Base-by-base conservation (phyloP, 2,329 filamentous ascomycete species). In the Emericellopsis atlantica region DNA sequence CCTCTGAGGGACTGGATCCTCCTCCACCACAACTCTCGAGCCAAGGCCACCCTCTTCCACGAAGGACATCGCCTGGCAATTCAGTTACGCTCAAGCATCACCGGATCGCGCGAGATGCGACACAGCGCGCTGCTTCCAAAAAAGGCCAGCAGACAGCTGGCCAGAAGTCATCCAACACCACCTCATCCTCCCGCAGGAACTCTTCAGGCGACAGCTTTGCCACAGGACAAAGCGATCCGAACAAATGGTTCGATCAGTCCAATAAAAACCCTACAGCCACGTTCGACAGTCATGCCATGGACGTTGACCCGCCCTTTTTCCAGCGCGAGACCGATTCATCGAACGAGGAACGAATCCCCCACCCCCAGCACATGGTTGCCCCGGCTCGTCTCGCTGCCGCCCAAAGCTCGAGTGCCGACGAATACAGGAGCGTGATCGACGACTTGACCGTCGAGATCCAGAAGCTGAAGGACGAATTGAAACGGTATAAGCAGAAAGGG, bases 371-470 rank as follows among this genome's bases (percentile, higher is more conserved):
- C 26, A 46, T 46, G 37, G 50, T 45, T 15, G 49, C 33, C 3
- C 55, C 49, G 0, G 48, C 60, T 0, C 58, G 56, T 7, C 58
- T 59, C 4, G 51, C 53, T 0, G 43, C 54, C 32, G 61, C 62
- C 3, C 73, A 59, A 16, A 74, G 61, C 52, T 84, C 76, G 53
- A 81, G 79, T 39, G 77, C 74, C 23, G 84, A 84, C 43, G 85
- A 89, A 42, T 89, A 79, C 45, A 72, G 86, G 37, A 82, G 82
- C 48, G 84, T 94, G 14, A 93, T 94, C 37, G 86, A 94, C 51
- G 87, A 94, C 54, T 60, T 94, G 44, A 94, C 86, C 0, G 67
- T 94, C 22, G 82, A 88, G 54, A 93, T 92, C 54, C 84, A 86
- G 55, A 80, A 77, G 40, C 58, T 93, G 45, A 88, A 81, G 60